These are phyloP conservation scores for Mucor sp. DNA, from an alignment of 371 early-diverging fungal species.

Conservation along the genomic window DNA sequence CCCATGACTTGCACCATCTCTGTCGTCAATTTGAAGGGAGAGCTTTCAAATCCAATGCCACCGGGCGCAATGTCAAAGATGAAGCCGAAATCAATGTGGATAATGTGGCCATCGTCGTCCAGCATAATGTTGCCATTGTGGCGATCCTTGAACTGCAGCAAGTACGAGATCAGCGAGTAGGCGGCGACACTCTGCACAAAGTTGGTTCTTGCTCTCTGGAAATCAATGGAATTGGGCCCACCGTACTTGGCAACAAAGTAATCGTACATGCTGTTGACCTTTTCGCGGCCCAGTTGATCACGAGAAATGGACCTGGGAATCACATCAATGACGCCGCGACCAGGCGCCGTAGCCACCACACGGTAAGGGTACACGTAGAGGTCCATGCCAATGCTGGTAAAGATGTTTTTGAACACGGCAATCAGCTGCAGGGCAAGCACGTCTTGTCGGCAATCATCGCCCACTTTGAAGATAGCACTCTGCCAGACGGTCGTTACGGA, in stretches of 20 bases:
- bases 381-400: conserved; percentile 89
- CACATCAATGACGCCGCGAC: conserved; percentile 99
- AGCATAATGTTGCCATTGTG: conserved; percentile 99
- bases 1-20: conserved; percentile 99
- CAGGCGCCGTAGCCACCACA: conserved; percentile 97
- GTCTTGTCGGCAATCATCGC: conserved; percentile 99
- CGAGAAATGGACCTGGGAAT: conserved; percentile 98
- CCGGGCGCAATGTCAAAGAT: conserved; percentile 99
- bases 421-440: conserved; percentile 98
- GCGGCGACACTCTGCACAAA: conserved; percentile 98
- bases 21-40: conserved; percentile 98
- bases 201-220: conserved; percentile 90
- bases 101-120: conserved; percentile 95
- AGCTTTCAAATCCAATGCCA: conserved; percentile 97
- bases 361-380: conserved; percentile 98
- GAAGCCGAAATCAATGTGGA: conserved; percentile 99
- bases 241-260: conserved; percentile 97
- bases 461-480: conserved; percentile 98
- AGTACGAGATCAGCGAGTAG: conserved; percentile 95
- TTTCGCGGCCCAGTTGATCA: conserved; percentile 98
- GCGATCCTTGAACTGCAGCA: conserved; percentile 98
- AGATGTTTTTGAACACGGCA: conserved; percentile 96
- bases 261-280: conserved; percentile 96
- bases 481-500: conserved; percentile 62
- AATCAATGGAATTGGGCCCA: conserved; percentile 87